A percentile compares a stretch with the other conserved stretches of the same genome.
Evolutionary conservation across 2,329 filamentous ascomycete genomes (phyloP).

Genomic region (Neonectria sp.): DNA sequence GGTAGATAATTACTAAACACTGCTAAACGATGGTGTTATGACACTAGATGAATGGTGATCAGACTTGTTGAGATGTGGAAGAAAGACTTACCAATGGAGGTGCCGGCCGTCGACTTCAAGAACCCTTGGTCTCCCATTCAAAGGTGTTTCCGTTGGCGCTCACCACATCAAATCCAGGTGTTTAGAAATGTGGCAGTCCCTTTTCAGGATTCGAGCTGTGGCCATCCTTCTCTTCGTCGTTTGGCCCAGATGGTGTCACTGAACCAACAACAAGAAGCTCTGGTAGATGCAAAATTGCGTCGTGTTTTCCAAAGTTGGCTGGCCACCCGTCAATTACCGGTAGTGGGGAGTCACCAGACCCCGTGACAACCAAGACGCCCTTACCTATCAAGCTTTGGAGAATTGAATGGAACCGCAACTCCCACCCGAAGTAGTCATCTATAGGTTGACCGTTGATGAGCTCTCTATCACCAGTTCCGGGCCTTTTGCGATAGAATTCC

Average conservation of each 20-base stretch:
- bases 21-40: no score
- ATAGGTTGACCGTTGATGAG: background rate
- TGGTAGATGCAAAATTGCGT: background rate
- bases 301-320: background rate
- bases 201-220: background rate
- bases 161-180: background rate
- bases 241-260: background rate
- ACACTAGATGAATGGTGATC: no score
- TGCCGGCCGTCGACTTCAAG: background rate
- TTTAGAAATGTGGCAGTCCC: constrained; percentile 12
- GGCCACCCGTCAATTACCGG: constrained; percentile 6
- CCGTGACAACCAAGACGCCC: constrained; percentile 1
- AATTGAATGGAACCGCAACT: background rate
- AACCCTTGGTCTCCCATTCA: background rate
- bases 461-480: background rate
- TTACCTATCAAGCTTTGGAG: background rate
- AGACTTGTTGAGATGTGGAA: background rate
- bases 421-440: constrained; percentile 1
- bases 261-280: constrained; percentile 8
- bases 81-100: background rate
- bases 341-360: background rate
- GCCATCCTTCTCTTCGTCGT: background rate
- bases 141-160: constrained; percentile 1
- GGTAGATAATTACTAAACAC: no score
- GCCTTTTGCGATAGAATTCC: background rate